Base-by-base conservation (phyloP, 1,139 yeast genomes). In the Geotrichum fermentans region DNA sequence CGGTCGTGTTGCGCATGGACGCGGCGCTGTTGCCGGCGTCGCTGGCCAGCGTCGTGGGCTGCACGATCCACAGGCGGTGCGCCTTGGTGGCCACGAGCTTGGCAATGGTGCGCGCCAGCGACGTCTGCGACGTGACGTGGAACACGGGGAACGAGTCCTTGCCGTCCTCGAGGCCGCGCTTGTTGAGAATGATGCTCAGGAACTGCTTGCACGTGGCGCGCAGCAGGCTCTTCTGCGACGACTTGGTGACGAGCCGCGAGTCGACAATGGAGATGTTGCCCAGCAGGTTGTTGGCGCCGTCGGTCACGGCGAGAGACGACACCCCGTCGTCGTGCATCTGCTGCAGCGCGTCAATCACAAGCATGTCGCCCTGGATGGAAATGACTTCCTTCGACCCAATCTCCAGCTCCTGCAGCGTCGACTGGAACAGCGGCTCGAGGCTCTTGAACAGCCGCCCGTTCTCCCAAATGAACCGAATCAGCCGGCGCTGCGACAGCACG, bases 131-230 rank as follows among this genome's bases (percentile, higher is more conserved):
- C 56, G 85, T 83, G 29, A 90, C 96, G 65, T 90, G 96, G 75
- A 92, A 92, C 45, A 90, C 90, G 14, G 97, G 97, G 74, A 83
- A 90, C 42, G 94, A 89, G 70, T 92, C 98, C 68, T 89, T 89
- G 48, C 96, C 96, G 62, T 89, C 92, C 61, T 83, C 95, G 33
- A 92, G 76, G 14, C 97, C 97, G 61, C 96, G 82, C 55, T 83
- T 83, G 58, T 86, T 83, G 55, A 92, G 75, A 56, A 89, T 89
- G 56, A 88, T 85, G 30, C 95, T 81, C 52, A 92, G 80, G 63
- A 90, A 92, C 66, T 86, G 94, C 61, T 88, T 75, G 65, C 96
- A 94, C 7, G 94, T 76, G 64, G 85, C 82, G 61, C 83, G 82
- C 52, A 92, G 74, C 56, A 87, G 71, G 55, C 84, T 88, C 7